Conservation (phyloP, 352 stramenopile species). For the Phytophthora palmivora region DNA sequence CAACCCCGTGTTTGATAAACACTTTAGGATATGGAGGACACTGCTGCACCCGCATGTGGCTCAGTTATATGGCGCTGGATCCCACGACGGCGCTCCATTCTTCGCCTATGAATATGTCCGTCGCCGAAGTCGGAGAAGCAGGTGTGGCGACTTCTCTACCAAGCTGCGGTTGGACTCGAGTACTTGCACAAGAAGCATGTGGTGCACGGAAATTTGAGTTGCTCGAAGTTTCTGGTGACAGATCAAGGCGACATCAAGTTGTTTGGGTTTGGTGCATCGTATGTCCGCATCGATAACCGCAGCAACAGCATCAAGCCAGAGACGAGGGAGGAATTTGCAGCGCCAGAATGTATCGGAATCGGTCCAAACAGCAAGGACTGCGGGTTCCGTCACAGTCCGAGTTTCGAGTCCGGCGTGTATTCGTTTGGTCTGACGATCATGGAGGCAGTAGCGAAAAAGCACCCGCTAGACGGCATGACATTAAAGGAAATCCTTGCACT, state of each 20-base stretch:
- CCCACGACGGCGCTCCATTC: conserved; percentile 28
- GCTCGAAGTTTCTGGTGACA: conserved; percentile 43
- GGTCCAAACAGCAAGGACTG: conserved; percentile 4
- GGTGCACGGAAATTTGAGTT: too few relatives aligned
- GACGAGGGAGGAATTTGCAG: conserved; percentile 27
- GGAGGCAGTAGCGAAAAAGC: conserved; percentile 26
- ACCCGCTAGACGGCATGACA: conserved; percentile 11
- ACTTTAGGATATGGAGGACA: conserved; percentile 29
- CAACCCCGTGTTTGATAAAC: conserved; percentile 39
- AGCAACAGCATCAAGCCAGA: conserved; percentile 24
- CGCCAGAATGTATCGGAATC: conserved; percentile 32
- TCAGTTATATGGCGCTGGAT: conserved; percentile 36
- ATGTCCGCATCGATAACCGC: conserved; percentile 29
- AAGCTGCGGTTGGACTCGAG: conserved; percentile 19
- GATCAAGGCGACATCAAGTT: conserved; percentile 34
- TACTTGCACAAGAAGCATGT: too few relatives aligned
- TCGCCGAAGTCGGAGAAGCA: conserved; percentile 15
- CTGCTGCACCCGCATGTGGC: conserved; percentile 40
- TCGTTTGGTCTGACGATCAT: conserved; percentile 43
- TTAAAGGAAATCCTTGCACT: not conserved
- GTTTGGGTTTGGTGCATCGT: conserved; percentile 43
- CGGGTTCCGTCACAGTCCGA: too few relatives aligned
- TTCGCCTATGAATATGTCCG: conserved; percentile 41
- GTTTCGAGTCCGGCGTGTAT: conserved; percentile 43
- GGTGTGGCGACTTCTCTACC: conserved; percentile 17